phyloP scores from a whole-genome alignment of 257 asterid species.

The Plectranthus barbatus region DNA sequence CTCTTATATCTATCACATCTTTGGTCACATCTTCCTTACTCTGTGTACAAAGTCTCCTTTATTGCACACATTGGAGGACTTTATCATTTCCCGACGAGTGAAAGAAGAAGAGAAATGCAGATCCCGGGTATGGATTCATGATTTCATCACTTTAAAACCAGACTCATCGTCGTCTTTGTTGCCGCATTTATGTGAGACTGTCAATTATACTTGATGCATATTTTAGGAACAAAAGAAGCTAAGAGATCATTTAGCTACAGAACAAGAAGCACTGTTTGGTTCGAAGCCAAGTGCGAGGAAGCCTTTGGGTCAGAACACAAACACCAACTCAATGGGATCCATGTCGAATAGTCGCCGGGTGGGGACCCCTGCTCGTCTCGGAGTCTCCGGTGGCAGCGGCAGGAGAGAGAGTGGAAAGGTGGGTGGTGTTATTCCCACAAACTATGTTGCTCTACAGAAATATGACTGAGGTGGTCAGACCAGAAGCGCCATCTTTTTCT shows the following conservation, averaged over 20 bases:
- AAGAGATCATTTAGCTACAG: slow-evolving; percentile 60
- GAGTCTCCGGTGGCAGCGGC: slow-evolving; percentile 35
- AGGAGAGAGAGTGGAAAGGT: slow-evolving; percentile 48
- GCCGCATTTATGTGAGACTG: background rate
- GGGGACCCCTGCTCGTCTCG: slow-evolving; percentile 38
- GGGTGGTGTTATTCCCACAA: slow-evolving; percentile 40
- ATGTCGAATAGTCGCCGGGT: slow-evolving; percentile 54
- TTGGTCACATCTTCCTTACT: background rate
- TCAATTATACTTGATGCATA: background rate
- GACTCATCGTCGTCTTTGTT: background rate
- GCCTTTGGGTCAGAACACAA: slow-evolving; percentile 50
- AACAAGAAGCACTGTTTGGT: slow-evolving; percentile 59
- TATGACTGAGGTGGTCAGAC: slow-evolving; percentile 31
- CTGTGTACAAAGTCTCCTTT: slow-evolving; percentile 47
- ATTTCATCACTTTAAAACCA: background rate
- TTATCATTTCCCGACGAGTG: slow-evolving; percentile 34
- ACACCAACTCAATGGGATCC: slow-evolving; percentile 34
- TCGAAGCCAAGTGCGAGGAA: slow-evolving; percentile 45
- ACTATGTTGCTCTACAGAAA: slow-evolving; percentile 66
- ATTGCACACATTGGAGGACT: slow-evolving; percentile 50
- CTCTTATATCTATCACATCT: background rate
- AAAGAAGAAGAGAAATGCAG: slow-evolving; percentile 70
- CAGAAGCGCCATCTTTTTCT: too few relatives aligned
- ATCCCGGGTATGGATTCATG: slow-evolving; percentile 39
- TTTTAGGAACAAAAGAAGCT: slow-evolving; percentile 65